Conservation (phyloP, 768 basidiomycete species). For the Obba rivulosa region DNA sequence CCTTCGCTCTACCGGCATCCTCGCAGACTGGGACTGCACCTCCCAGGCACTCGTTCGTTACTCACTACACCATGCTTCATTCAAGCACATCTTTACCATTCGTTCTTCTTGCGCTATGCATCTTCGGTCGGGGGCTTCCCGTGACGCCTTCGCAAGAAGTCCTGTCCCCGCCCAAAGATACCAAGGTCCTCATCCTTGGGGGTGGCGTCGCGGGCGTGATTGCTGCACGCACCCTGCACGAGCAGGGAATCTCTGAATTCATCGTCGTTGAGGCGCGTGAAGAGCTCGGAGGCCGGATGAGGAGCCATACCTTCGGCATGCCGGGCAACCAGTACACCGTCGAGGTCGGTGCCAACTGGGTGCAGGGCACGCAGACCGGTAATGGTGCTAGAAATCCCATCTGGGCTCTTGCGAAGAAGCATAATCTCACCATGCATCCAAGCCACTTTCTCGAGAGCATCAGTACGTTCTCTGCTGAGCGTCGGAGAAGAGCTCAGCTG, state of each 20-base stretch:
- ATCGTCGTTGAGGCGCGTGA: slow-evolving; percentile 54
- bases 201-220: slow-evolving; percentile 64
- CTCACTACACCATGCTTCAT: not conserved
- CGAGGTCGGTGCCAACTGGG: slow-evolving; percentile 59
- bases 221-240: slow-evolving; percentile 55
- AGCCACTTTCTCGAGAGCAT: slow-evolving; percentile 39
- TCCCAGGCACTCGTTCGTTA: too few relatives aligned
- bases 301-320: slow-evolving; percentile 38
- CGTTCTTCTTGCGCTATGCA: not conserved
- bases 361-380: slow-evolving; percentile 45
- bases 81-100: not conserved
- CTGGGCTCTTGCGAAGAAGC: slow-evolving; percentile 49
- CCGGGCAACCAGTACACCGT: slow-evolving; percentile 34
- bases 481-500: not conserved
- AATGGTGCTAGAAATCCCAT: slow-evolving; percentile 56
- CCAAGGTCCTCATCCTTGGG: slow-evolving; percentile 53
- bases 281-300: slow-evolving; percentile 60
- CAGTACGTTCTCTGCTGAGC: slow-evolving; percentile 29
- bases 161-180: slow-evolving; percentile 9
- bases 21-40: too few relatives aligned
- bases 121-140: not conserved
- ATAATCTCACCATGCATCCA: slow-evolving; percentile 39
- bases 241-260: slow-evolving; percentile 51
- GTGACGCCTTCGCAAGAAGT: not conserved
- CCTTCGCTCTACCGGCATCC: not conserved